phyloP scores from a whole-genome alignment of 1,139 yeast species.

The Entelexis sorbosivorans region DNA sequence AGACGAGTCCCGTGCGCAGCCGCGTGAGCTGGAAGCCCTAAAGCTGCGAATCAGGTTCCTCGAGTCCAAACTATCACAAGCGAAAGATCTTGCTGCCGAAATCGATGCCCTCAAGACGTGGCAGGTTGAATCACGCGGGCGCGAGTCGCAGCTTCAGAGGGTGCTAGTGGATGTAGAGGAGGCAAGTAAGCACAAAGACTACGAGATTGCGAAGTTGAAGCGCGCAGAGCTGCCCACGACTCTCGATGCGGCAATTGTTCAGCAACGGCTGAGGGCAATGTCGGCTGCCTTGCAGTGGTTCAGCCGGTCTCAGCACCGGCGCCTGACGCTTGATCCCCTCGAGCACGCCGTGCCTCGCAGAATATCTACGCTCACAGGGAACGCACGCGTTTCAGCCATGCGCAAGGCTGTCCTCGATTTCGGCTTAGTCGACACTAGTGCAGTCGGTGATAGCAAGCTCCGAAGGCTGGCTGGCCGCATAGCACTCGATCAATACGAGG shows the following conservation, averaged over 20 bases:
- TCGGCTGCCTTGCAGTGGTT: neutral
- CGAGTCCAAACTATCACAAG: slow-evolving; percentile 13
- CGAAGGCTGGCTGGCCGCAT: neutral
- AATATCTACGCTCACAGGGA: slow-evolving; percentile 1
- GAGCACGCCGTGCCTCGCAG: neutral
- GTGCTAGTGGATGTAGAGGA: neutral
- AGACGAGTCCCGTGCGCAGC: too few species aligned
- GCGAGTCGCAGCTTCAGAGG: neutral
- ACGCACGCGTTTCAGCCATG: slow-evolving; percentile 3
- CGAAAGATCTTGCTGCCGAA: slow-evolving; percentile 12
- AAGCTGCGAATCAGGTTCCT: slow-evolving; percentile 8
- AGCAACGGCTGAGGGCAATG: neutral
- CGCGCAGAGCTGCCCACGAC: slow-evolving; percentile 9
- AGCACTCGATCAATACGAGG: neutral
- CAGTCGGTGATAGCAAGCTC: neutral
- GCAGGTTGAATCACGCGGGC: neutral
- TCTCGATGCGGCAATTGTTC: neutral
- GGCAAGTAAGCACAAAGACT: neutral
- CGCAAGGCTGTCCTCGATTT: neutral
- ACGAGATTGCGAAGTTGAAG: neutral
- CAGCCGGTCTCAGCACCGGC: neutral
- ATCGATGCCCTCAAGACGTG: slow-evolving; percentile 1
- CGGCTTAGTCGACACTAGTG: neutral
- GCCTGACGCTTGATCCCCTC: slow-evolving; percentile 4
- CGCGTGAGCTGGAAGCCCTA: neutral